Evolutionary conservation across 1,284 basidiomycete genomes (phyloP).

Genomic region (Kwoniella shivajii): DNA sequence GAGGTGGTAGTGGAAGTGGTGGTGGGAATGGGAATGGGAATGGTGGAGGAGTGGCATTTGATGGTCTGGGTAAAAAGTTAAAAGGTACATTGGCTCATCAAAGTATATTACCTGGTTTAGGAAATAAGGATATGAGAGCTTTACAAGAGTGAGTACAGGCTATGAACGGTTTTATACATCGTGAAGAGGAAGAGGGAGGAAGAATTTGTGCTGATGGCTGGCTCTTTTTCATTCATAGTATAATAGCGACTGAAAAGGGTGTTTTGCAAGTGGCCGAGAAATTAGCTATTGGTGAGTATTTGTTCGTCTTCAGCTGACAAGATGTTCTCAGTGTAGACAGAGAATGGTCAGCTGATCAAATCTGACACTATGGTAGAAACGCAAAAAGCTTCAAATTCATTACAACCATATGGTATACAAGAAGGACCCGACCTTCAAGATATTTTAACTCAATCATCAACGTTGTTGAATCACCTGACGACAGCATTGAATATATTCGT

Average conservation of each 20-base stretch:
- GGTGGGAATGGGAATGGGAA: conserved; percentile 8
- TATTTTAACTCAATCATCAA: conserved; percentile 70
- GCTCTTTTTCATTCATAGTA: conserved; percentile 56
- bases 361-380: conserved; percentile 64
- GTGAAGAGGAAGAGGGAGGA: too few species aligned
- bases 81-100: conserved; percentile 50
- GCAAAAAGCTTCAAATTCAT: conserved; percentile 74
- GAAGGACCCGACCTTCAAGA: conserved; percentile 87
- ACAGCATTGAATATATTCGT: conserved; percentile 73
- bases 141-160: conserved; percentile 62
- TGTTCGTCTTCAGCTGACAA: not conserved
- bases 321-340: too few species aligned
- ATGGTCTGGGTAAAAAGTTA: conserved; percentile 41
- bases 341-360: conserved; percentile 6
- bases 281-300: conserved; percentile 39
- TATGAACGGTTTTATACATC: too few species aligned
- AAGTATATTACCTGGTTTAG: conserved; percentile 65
- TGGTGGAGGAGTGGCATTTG: conserved; percentile 20
- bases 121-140: conserved; percentile 77
- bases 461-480: conserved; percentile 70
- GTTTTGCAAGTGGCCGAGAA: conserved; percentile 69
- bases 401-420: conserved; percentile 75
- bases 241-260: conserved; percentile 85
- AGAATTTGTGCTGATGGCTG: not conserved
- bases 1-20: too few species aligned